Evolutionary conservation across 768 basidiomycete species (phyloP), one percentile per base, ranked within the genome.

Genomic region (Pulveroboletus sp.): DNA sequence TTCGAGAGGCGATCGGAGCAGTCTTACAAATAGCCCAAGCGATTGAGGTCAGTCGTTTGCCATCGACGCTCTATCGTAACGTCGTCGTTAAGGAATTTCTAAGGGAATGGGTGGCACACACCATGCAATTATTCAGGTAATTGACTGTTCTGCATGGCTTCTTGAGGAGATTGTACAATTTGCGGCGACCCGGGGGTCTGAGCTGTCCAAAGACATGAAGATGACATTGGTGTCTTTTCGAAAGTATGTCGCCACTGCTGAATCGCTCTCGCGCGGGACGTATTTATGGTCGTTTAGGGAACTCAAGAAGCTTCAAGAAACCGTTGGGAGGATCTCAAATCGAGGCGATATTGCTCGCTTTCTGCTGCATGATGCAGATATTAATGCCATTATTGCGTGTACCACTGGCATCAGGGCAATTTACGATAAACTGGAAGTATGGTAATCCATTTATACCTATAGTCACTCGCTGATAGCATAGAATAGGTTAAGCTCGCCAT

Each of bases 401-500:
- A 48, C 43, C 11, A 5, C 33, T 29, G 56, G 53, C 13, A 47
- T 60, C 20, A 52, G 20, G 23, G 19, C 11, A 3, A 25, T 52
- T 3, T 50, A 53, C 6, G 24, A 44, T 33, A 47, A 47, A 8
- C 36, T 47, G 38, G 56, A 13, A 23, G 57, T 53, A 47, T 9
- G 40, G 7, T 8, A 17, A 10, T 24, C 16, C 21, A n/a, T 37
- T 4, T 0, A 27, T 19, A 8, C 19, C 7, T 1, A 3, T 2
- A 6, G 3, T 24, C 14, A 9, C 33, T 27, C 5, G 23, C 48
- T 50, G 32, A 58, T n/a, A 25, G 5, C 1, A 5, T 36, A 6
- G 13, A 13, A 32, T 14, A 58, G 51, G 33, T 58, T 14, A 58
- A 35, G 25, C 42, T 58, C 13, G 47, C 56, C 13, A 45, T 58